Evolutionary conservation across 192 early-diverging fungal genomes (phyloP), one percentile per base, ranked within the genome.

Genomic region (Obelidium mucronatum): DNA sequence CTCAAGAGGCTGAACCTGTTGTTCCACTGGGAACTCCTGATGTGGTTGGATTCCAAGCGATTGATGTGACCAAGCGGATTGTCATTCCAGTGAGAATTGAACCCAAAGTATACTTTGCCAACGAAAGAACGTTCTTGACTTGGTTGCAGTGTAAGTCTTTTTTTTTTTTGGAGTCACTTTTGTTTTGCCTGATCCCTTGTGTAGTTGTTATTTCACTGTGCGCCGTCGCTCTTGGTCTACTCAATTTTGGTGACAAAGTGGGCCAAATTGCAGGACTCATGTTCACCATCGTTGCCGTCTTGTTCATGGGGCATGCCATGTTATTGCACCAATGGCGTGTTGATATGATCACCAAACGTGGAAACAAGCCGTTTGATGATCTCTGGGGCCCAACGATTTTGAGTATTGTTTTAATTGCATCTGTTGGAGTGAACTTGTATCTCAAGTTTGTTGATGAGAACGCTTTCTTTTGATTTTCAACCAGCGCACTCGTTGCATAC

Each of bases 31-130:
- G 72, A 24, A 74, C 72, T 11, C 39, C 72, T 17, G 72, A 30
- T 22, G 72, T 74, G 36, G 72, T 74, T 60, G 58, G 72, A 37
- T 74, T 74, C 72, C 72, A 74, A 40, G 72, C 72, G 2, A 63
- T 74, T 40, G 59, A 74, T 51, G 72, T 36, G 66, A 53, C 73
- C 28, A 86, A 86, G 63, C 58, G 77, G 19, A 82, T 85, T 54
- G 77, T 79, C 11, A 55, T 84, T 15, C 83, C 90, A 5, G 77
- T 93, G 37, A 86, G 91, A 44, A 89, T 94, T 6, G 94, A 95
- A 67, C 92, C 94, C 6, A 95, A 95, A 83, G 91, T 94, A 6
- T 94, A 90, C 67, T 93, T 95, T 82, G 93, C 93, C 39, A 95
- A 95, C 71, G 94, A 95, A 79, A 84, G 94, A 52, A 94, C 93